Evolutionary conservation across 345 rosid species (phyloP), one percentile per base, ranked within the genome.

Genomic region (Clarkia xantiana): DNA sequence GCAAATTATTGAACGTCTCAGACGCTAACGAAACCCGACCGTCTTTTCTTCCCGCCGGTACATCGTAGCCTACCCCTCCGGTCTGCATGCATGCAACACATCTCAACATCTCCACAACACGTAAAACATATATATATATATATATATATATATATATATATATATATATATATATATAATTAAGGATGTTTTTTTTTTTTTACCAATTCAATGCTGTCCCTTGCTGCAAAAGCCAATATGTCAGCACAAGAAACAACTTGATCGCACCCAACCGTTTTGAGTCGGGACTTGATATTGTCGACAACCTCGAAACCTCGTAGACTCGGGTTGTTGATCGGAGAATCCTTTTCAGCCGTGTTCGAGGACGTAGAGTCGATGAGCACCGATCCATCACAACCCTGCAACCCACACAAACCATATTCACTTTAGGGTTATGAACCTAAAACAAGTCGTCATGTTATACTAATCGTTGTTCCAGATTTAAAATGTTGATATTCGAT

Each of bases 1-100:
- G 81, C 12, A 77, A 42, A 62, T 75, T 77, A 2, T 61, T 45
- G 0, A 56, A 42, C 10, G 75, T 54, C 47, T 77, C 81, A 0
- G 75, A 70, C 14, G 74, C 71, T 1, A 47, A 11, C 7, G 87
- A 80, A 55, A 61, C 57, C 60, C 48, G 66, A 2, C 83, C 87
- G 16, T 80, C 87, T 63, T 74, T 77, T 67, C 83, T 70, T 45
- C 83, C 87, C 0, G 76, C 75, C 1, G 76, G 83, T 19, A 80
- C 77, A 52, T 64, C 65, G 39, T 75, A 80, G 19, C 65, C 71
- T 14, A 53, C 1, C 1, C 87, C 84, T 57, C 79, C 77, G 0
- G 65, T 65, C 77, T 77, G 53, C 54, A 11, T 10, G 1, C 10
- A 23, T 4, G 70, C 61, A 3, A 69, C n/a, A n/a, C n/a, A n/a